A percentile compares a stretch with the other conserved stretches of the same genome.
Conservation (phyloP, 345 rosid genomes). For the Durio zibethinus region DNA sequence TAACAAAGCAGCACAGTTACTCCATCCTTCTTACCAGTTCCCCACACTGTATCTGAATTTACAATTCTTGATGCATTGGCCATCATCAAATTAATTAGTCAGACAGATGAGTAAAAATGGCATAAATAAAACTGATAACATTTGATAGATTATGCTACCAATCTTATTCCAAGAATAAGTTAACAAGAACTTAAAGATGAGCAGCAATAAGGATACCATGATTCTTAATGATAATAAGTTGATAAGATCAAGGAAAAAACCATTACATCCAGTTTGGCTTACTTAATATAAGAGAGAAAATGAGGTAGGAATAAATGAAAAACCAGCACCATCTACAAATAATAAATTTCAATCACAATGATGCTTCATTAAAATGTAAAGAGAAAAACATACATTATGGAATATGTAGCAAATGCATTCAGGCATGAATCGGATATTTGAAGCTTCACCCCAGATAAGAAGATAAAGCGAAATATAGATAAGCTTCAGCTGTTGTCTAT, state of each 20-base stretch:
- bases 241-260: background rate
- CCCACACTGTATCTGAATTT: background rate
- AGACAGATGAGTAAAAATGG: background rate
- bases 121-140: background rate
- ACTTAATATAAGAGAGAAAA: background rate
- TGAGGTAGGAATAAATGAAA: background rate
- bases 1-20: background rate
- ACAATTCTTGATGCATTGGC: background rate
- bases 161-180: background rate
- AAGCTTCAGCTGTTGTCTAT: constrained; percentile 63
- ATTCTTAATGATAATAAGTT: background rate
- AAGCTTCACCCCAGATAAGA: constrained; percentile 99
- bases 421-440: constrained; percentile 97
- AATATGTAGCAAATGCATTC: constrained; percentile 98
- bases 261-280: no score
- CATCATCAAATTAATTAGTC: constrained; percentile 1
- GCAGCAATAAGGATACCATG: background rate
- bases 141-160: background rate
- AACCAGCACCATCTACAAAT: background rate
- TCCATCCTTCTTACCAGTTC: background rate
- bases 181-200: background rate
- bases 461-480: constrained; percentile 79
- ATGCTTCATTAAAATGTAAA: background rate
- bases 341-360: constrained; percentile 9
- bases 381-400: constrained; percentile 59